Evolutionary conservation across 2,329 filamentous ascomycete species (phyloP).

Genomic region (Diaporthe ampelina): DNA sequence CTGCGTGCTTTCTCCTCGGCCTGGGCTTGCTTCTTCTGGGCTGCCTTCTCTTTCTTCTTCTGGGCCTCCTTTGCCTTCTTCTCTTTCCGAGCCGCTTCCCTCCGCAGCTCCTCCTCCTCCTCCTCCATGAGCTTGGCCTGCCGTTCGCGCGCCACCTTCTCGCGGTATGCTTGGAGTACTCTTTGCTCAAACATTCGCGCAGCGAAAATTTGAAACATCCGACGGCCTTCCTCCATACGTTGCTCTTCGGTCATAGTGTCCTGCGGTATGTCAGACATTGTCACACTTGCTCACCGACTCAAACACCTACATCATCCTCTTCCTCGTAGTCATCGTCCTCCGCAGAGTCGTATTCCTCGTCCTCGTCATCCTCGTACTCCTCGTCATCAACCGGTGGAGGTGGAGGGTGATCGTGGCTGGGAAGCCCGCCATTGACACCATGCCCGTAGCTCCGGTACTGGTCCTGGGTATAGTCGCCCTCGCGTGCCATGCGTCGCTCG

Average conservation of each 20-base stretch:
- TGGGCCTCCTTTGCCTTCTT: slow-evolving; percentile 96
- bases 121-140: slow-evolving; percentile 93
- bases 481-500: slow-evolving; percentile 95
- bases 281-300: not conserved
- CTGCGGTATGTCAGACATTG: slow-evolving; percentile 66
- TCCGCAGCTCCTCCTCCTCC: slow-evolving; percentile 85
- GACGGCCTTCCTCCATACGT: slow-evolving; percentile 96
- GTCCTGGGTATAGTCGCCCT: slow-evolving; percentile 83
- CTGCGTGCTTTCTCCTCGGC: slow-evolving; percentile 92
- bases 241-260: slow-evolving; percentile 98
- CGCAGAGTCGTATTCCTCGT: slow-evolving; percentile 73
- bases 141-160: slow-evolving; percentile 94
- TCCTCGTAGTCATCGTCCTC: slow-evolving; percentile 78
- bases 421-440: slow-evolving; percentile 70
- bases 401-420: slow-evolving; percentile 79
- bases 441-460: slow-evolving; percentile 50
- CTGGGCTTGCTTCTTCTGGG: slow-evolving; percentile 86
- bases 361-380: slow-evolving; percentile 59
- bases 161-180: slow-evolving; percentile 95
- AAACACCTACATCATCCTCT: slow-evolving; percentile 70
- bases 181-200: slow-evolving; percentile 99
- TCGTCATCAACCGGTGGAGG: slow-evolving; percentile 79
- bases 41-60: slow-evolving; percentile 94
- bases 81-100: slow-evolving; percentile 83
- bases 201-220: slow-evolving; percentile 99